Base-by-base conservation (phyloP, 108 stramenopile species). In the Cyclotella baltica region DNA sequence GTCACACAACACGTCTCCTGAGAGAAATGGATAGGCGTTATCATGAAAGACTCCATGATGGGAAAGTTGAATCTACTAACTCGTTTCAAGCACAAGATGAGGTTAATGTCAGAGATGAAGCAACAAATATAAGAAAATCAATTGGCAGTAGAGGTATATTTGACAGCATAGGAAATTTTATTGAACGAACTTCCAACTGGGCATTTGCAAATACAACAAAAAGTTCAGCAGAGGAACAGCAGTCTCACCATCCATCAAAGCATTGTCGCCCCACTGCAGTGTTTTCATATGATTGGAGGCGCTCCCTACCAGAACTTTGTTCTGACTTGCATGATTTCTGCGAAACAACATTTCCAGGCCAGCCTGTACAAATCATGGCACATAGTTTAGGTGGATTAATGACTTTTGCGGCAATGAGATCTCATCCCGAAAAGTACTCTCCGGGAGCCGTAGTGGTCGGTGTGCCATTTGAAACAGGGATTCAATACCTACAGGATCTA, bases 211-310 rank as follows among this genome's bases (percentile, higher is more conserved):
- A 62, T 50, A 68, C 40, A 46, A 46, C 69, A 31, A 71, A 69
- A 27, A 38, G 36, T 8, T 63, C 55, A 18, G 81, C 62, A 1
- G 27, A 75, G 4, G 62, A 74, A 57, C 67, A 68, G 51, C 61
- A 69, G 63, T 73, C 51, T 29, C 72, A 62, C 31, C 73, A 74
- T 52, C 53, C 74, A 34, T 37, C 47, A 35, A 68, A 46, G 35
- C 72, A 83, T 43, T 75, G 83, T 30, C 57, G 86, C 6, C 86
- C 86, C 1, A 85, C 86, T 0, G 76, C 80, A 20, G 65, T 80
- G 1, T 87, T 87, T 65, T 62, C 66, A 9, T 87, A 87, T 50
- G 86, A 87, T 62, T 87, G 86, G 86, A 70, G 86, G 25, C 80
- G 86, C 10, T 66, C 83, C 20, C 53, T 87, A 8, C 81, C 79